A percentile compares a stretch with the other conserved stretches of the same genome.
Conservation (phyloP, 805 yeast species). For the Naumovozyma dairenensis region DNA sequence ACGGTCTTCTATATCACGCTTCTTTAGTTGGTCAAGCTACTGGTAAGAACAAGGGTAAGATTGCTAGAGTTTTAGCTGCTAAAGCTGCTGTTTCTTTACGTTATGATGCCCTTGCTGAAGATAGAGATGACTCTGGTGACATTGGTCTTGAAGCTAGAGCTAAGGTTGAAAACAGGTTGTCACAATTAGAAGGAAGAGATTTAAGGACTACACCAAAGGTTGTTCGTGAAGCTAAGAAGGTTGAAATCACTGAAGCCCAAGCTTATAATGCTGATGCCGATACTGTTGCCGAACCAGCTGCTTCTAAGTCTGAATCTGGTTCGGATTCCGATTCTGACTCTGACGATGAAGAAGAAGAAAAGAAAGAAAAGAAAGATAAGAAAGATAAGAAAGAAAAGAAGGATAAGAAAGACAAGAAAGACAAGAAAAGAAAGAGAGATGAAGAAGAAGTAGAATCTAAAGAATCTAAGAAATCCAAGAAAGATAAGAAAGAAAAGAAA, state of each 20-base stretch:
- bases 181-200: conserved; percentile 95
- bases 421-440: conserved; percentile 26
- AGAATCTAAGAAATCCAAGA: conserved; percentile 30
- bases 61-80: conserved; percentile 97
- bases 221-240: conserved; percentile 74
- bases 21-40: conserved; percentile 96
- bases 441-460: conserved; percentile 26
- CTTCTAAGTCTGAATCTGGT: conserved; percentile 29
- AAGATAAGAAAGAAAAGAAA: conserved; percentile 25
- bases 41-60: conserved; percentile 97
- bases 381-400: conserved; percentile 31
- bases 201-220: conserved; percentile 81
- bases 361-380: conserved; percentile 28
- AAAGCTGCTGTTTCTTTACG: conserved; percentile 95
- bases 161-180: conserved; percentile 88
- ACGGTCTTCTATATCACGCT: conserved; percentile 94
- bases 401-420: conserved; percentile 31
- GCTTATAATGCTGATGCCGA: conserved; percentile 96
- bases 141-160: conserved; percentile 85
- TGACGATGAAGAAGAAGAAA: conserved; percentile 29
- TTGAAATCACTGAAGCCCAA: conserved; percentile 73
- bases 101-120: conserved; percentile 95
- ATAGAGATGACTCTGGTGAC: conserved; percentile 91
- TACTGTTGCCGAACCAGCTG: conserved; percentile 33
- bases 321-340: conserved; percentile 31